These are phyloP conservation scores for Nakazawaea laoshanensis DNA, from an alignment of 805 yeast genomes.

Conservation along the genomic window DNA sequence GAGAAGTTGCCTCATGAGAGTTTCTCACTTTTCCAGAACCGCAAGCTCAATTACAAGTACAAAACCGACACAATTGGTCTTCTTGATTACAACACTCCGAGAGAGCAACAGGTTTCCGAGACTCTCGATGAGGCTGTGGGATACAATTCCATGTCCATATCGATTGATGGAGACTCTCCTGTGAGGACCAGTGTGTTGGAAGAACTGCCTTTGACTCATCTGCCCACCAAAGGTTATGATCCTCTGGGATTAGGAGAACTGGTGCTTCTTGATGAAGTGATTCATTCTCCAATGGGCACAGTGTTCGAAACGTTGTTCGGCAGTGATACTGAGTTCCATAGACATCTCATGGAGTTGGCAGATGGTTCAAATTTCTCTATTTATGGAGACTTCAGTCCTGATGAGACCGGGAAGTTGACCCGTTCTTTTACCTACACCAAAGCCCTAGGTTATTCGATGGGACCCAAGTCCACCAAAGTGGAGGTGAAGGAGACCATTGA, in stretches of 20 bases:
- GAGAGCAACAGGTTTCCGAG: neutral
- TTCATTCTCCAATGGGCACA: conserved; percentile 72
- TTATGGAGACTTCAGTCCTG: conserved; percentile 23
- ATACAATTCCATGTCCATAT: conserved; percentile 8
- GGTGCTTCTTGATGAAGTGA: conserved; percentile 38
- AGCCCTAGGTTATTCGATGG: conserved; percentile 73
- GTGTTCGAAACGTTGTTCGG: conserved; percentile 70
- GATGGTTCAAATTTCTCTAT: conserved; percentile 38
- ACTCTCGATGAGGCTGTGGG: conserved; percentile 4
- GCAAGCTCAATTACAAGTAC: conserved; percentile 6
- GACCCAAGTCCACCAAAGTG: conserved; percentile 83
- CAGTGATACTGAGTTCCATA: conserved; percentile 32
- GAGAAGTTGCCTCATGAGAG: conserved; percentile 4
- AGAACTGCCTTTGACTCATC: conserved; percentile 60
- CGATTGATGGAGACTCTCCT: conserved; percentile 17
- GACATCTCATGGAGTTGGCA: conserved; percentile 28
- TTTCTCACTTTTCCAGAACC: conserved; percentile 3
- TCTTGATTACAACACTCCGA: conserved; percentile 12
- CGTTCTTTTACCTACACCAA: conserved; percentile 62
- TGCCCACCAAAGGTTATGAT: conserved; percentile 42
- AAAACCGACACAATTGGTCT: conserved; percentile 9
- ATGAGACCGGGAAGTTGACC: conserved; percentile 26
- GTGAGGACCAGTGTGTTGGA: conserved; percentile 11
- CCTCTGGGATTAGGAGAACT: conserved; percentile 37
- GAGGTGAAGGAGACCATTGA: conserved; percentile 52